Evolutionary conservation across 2,329 filamentous ascomycete species (phyloP).

Genomic region (Fusarium kyushuense): DNA sequence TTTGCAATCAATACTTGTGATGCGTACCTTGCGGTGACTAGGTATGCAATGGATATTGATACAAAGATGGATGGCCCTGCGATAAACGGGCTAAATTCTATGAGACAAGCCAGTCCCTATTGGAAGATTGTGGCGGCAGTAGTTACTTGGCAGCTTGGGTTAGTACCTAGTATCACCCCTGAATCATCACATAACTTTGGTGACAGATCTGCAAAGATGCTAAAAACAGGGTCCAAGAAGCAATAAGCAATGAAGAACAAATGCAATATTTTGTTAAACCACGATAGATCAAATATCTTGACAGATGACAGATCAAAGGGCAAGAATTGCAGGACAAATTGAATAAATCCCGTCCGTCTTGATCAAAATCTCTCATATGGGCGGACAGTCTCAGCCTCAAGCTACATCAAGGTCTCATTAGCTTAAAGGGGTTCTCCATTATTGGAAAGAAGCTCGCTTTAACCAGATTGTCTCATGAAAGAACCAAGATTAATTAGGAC

Average conservation of each 20-base stretch:
- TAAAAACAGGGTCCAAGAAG: conserved; percentile 39
- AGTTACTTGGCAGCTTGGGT: too few relatives aligned
- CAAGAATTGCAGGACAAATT: not conserved
- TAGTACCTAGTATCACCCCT: too few relatives aligned
- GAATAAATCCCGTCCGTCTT: not conserved
- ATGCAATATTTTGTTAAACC: not conserved
- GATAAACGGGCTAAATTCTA: conserved; percentile 2
- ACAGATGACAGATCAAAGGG: not conserved
- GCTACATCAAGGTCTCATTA: not conserved
- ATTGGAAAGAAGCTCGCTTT: not conserved
- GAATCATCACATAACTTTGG: conserved; percentile 19
- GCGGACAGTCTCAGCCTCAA: not conserved
- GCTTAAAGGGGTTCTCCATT: conserved; percentile 10
- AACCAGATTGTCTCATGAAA: conserved; percentile 6
- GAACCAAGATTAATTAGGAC: not conserved
- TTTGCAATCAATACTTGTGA: not conserved
- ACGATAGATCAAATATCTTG: not conserved
- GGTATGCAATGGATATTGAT: not conserved
- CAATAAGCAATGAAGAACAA: not conserved
- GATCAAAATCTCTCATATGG: not conserved
- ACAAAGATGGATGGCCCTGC: not conserved
- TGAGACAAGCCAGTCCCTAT: conserved; percentile 13
- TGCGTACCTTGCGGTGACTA: not conserved
- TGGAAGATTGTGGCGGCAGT: conserved; percentile 10
- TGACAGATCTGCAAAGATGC: conserved; percentile 36